phyloP scores from a whole-genome alignment of 164 flowering plant species.

The Cinnamomum chago region DNA sequence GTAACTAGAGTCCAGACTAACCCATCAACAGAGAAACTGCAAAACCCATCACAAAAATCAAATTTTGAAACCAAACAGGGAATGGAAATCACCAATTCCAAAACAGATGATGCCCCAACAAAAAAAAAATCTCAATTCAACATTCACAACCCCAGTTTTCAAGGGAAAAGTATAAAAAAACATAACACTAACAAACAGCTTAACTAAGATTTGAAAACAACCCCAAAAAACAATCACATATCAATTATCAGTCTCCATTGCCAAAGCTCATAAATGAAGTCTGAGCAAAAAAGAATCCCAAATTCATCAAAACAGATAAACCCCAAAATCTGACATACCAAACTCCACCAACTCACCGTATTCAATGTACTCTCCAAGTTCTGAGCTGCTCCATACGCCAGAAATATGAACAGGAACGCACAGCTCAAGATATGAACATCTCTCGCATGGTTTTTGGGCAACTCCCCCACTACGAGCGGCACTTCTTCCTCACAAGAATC shows the following conservation, averaged over 20 bases:
- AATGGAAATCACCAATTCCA: not conserved
- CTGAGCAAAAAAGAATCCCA: not conserved
- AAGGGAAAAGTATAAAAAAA: too few species aligned
- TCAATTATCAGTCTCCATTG: not conserved
- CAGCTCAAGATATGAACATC: constrained; percentile 77
- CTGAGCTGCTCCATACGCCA: constrained; percentile 93
- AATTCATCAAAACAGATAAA: not conserved
- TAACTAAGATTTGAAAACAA: not conserved
- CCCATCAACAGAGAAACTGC: not conserved
- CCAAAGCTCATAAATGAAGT: not conserved
- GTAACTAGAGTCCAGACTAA: not conserved
- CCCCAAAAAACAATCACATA: not conserved
- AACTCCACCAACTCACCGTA: constrained; percentile 40
- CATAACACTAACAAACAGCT: not conserved
- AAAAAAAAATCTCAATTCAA: not conserved
- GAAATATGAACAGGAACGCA: constrained; percentile 69
- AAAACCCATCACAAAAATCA: not conserved
- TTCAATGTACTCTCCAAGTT: constrained; percentile 77
- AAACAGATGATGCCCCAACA: not conserved
- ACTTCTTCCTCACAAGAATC: constrained; percentile 45
- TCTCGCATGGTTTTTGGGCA: constrained; percentile 37
- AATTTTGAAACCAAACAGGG: too few species aligned
- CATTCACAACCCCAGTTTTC: not conserved
- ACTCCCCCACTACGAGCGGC: constrained; percentile 27
- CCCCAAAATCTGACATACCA: not conserved